Base-by-base conservation (phyloP, 345 rosid genomes). In the Cardamine chenopodiifolia region DNA sequence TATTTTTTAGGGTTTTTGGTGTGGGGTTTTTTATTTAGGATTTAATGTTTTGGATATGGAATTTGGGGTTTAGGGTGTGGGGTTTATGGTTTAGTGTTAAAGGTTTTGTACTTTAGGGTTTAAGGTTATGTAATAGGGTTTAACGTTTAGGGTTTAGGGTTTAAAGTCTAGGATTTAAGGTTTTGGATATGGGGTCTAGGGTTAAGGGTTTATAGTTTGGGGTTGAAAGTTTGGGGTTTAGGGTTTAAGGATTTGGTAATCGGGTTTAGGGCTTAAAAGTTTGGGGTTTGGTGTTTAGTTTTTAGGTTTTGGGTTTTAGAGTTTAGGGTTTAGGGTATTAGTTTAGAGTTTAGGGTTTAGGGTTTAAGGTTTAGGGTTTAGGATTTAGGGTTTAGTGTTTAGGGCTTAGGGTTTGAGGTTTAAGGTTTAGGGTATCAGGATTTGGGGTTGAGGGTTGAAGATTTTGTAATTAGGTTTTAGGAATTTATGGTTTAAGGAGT, bases 331-430 rank as follows among this genome's bases (percentile, higher is more conserved):
- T n/a, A 23, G 26, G 26, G 26, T 23, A 1, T 1, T 1, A 3
- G 26, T 23, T 23, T 64, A 64, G 53, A 35, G 69, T 64, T 64
- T 44, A 64, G n/a, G n/a, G n/a, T n/a, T n/a, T n/a, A n/a, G 52
- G 54, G 54, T 42, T 37, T 37, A 44, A 20, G 68, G 68, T 63
- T 64, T 64, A n/a, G n/a, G n/a, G n/a, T n/a, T n/a, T n/a, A n/a
- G n/a, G n/a, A n/a, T n/a, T n/a, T n/a, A n/a, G n/a, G n/a, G n/a
- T n/a, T n/a, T n/a, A 64, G 52, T 54, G 52, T 37, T 64, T 64
- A 64, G 69, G 66, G 60, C 37, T 62, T 62, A 62, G 66, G 49
- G 66, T 64, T 64, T 64, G 20, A 55, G 69, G 53, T 64, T 64
- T n/a, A 64, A 34, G 69, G 69, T n/a, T n/a, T n/a, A n/a, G n/a